Evolutionary conservation across 257 asterid species (phyloP), one percentile per base, ranked within the genome.

Genomic region (Solanum bulbocastanum): DNA sequence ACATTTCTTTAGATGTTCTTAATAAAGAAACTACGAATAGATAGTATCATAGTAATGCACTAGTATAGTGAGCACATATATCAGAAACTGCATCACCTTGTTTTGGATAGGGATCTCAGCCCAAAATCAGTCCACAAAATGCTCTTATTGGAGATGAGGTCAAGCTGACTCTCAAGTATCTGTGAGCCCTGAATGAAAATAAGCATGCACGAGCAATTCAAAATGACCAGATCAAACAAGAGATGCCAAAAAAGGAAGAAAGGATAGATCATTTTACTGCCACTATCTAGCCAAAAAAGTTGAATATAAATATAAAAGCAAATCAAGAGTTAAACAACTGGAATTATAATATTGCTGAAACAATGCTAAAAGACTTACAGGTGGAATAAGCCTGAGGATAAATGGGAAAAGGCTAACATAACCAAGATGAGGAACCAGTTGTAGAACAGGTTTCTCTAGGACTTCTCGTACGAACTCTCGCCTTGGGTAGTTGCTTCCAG

Each of bases 361-460:
- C 52, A 16, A 44, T 79, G 66, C 18, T 9, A 25, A 82, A 10
- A 32, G 89, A 96, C 98, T 97, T 94, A 96, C 99, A 86, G 98
- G 96, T 86, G 99, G 99, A 88, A 97, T 97, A 86, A 97, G 98
- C 94, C 96, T 91, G 87, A 91, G 92, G 93, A 96, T 96, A 76
- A 97, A 94, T 84, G 99, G 99, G 86, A 97, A 97, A 83, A 97
- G 98, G 96, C 99, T 96, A 88, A 94, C 98, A 42, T 97, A 97
- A 92, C 99, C 99, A 88, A 94, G 75, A 91, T 96, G 99, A 88
- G 98, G 99, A 92, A 97, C 98, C 92, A 96, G 90, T 91, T 94
- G 94, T 92, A 93, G 88, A 85, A 83, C 91, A 74, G 99, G 98
- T 81, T 92, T 88, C 90, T 94, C 98, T 52, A 94, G 86, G 85